phyloP scores from a whole-genome alignment of 768 basidiomycete genomes.

The Boletus huronensis region DNA sequence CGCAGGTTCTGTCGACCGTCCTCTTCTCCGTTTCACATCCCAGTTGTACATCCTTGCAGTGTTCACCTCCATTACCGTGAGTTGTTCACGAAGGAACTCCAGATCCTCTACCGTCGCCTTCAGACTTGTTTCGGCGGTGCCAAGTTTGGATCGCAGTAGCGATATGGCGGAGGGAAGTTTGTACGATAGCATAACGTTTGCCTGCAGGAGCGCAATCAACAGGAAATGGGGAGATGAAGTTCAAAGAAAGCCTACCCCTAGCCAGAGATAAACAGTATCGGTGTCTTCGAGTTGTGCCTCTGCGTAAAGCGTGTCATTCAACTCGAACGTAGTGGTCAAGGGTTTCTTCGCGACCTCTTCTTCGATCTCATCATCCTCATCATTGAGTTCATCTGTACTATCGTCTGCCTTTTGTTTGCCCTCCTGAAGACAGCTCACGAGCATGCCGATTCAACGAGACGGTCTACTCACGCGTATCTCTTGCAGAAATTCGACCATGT shows the following conservation, averaged over 20 bases:
- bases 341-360: constrained; percentile 41
- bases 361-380: constrained; percentile 46
- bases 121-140: constrained; percentile 62
- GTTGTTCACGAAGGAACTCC: constrained; percentile 90
- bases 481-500: constrained; percentile 81
- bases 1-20: constrained; percentile 37
- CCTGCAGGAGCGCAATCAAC: constrained; percentile 45
- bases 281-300: constrained; percentile 86
- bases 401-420: constrained; percentile 45
- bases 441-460: not conserved
- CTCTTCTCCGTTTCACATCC: constrained; percentile 84
- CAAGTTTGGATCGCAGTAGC: constrained; percentile 73
- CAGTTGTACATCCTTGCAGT: constrained; percentile 95
- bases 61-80: constrained; percentile 96
- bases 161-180: constrained; percentile 72
- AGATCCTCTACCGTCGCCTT: constrained; percentile 78
- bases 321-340: constrained; percentile 84
- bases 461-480: constrained; percentile 56
- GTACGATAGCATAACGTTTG: constrained; percentile 97
- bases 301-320: constrained; percentile 93
- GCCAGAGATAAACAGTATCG: constrained; percentile 91
- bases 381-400: constrained; percentile 47
- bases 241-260: constrained; percentile 65
- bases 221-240: not conserved
- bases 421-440: constrained; percentile 41